Base-by-base conservation (phyloP, 257 asterid genomes). In the Nicotiana paniculata region DNA sequence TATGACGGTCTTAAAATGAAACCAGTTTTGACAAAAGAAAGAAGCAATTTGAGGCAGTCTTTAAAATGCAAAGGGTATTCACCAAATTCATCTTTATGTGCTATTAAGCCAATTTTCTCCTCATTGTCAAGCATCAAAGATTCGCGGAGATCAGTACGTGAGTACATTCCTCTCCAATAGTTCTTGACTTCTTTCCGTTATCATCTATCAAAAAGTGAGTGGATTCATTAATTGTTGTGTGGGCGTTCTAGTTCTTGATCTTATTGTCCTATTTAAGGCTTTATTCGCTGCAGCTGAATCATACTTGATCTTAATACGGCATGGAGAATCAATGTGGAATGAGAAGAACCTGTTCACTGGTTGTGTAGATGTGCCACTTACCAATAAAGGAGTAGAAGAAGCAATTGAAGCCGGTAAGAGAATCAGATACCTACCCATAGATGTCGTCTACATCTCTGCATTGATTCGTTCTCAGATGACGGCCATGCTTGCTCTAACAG, bases 241-340 rank as follows among this genome's bases (percentile, higher is more conserved):
- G 59, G 77, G 64, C 63, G 12, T 18, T 24, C 55, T 46, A 77
- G 77, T 55, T 83, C 16, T 32, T 70, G 7, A 72, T 66, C 16
- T 66, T 65, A 11, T 21, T 82, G 66, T 65, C 17, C 59, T 80
- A 32, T 69, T 62, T 67, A 51, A n/a, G 81, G 63, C 58, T 43
- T 35, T 78, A 21, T 28, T 83, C 63, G 77, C 43, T 77, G 58
- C 86, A 95, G 96, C 90, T 69, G 97, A 95, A 82, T 92, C 96
- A 77, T 72, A 89, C 78, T 89, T 95, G 89, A 92, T 95, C 66
- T 87, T 95, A 89, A 84, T 95, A 86, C 83, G 98, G 57, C 98
- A 95, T 75, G 98, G 98, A 72, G 97, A 95, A 83, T 95, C 98
- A n/a, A 91, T 91, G 97, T 95, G 98, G 98, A 95, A 95, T 5